phyloP scores from a whole-genome alignment of 2,329 filamentous ascomycete genomes.

The Rasamsonia emersonii region DNA sequence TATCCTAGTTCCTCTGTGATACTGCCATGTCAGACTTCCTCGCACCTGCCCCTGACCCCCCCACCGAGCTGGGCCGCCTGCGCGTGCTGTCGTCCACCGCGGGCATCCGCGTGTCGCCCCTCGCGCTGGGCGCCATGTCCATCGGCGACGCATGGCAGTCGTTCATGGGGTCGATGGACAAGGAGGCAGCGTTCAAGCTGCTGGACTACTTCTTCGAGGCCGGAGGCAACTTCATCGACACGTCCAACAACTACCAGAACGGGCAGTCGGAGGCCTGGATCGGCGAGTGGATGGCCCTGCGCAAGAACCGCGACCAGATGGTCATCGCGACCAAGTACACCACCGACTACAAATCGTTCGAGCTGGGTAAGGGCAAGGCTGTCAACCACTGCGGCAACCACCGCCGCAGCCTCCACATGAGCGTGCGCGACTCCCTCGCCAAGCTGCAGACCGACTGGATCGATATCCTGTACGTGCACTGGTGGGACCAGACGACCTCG shows the following conservation, averaged over 20 bases:
- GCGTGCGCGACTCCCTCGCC: constrained; percentile 34
- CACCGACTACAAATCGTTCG: constrained; percentile 43
- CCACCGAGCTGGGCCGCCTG: constrained; percentile 56
- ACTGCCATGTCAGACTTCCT: constrained; percentile 24
- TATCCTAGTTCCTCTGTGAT: too few relatives aligned
- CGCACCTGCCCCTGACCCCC: constrained; percentile 40
- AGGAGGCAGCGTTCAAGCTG: constrained; percentile 53
- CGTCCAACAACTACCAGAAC: constrained; percentile 59
- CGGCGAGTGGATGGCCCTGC: constrained; percentile 61
- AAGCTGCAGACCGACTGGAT: constrained; percentile 47
- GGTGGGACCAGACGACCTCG: constrained; percentile 40
- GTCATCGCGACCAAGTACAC: constrained; percentile 64
- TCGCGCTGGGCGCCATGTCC: constrained; percentile 38
- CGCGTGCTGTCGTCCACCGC: constrained; percentile 59
- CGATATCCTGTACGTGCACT: constrained; percentile 49
- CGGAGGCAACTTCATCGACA: constrained; percentile 69
- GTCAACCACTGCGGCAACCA: constrained; percentile 40
- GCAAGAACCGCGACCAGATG: constrained; percentile 58
- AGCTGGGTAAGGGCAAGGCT: constrained; percentile 31
- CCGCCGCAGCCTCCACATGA: constrained; percentile 34
- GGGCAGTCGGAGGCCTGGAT: constrained; percentile 58
- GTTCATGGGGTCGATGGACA: constrained; percentile 57
- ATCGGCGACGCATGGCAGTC: constrained; percentile 34
- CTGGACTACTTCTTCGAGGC: constrained; percentile 58
- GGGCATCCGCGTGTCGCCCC: constrained; percentile 56